Evolutionary conservation across 1,284 basidiomycete species (phyloP).

Genomic region (Anthracocystis walkeri): DNA sequence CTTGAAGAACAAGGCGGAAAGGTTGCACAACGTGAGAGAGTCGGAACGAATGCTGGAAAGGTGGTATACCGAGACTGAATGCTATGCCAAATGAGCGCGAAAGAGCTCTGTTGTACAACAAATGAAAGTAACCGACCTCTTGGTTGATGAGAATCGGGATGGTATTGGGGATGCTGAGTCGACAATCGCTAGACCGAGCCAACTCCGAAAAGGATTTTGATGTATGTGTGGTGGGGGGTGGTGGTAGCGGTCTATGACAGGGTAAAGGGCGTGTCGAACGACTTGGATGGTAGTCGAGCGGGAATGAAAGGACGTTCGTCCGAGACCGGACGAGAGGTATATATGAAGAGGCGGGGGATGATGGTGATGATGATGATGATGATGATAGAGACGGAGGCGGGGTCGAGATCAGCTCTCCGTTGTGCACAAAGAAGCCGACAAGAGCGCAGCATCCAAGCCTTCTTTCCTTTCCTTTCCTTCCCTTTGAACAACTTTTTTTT

Average conservation of each 20-base stretch:
- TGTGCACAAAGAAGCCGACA: too few species aligned
- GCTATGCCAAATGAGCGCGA: slow-evolving; percentile 5
- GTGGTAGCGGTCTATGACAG: background rate
- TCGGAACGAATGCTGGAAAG: background rate
- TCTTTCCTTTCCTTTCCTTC: too few species aligned
- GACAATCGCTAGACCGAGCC: background rate
- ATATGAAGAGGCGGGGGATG: background rate
- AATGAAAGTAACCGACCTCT: background rate
- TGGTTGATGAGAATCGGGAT: background rate
- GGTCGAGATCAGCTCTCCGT: too few species aligned
- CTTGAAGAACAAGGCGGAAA: background rate
- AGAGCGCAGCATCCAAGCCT: too few species aligned
- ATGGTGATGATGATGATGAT: background rate
- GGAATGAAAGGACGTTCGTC: background rate
- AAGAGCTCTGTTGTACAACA: slow-evolving; percentile 21
- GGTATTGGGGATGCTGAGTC: slow-evolving; percentile 14
- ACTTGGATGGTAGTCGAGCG: background rate
- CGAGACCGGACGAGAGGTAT: slow-evolving; percentile 1
- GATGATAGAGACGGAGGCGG: background rate
- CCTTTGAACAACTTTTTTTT: too few species aligned
- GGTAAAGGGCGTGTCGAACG: background rate
- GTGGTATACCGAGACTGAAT: slow-evolving; percentile 12
- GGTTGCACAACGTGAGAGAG: background rate
- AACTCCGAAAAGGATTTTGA: background rate
- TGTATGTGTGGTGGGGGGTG: background rate